Conservation (phyloP, 257 asterid species). For the Solanum stenotomum region DNA sequence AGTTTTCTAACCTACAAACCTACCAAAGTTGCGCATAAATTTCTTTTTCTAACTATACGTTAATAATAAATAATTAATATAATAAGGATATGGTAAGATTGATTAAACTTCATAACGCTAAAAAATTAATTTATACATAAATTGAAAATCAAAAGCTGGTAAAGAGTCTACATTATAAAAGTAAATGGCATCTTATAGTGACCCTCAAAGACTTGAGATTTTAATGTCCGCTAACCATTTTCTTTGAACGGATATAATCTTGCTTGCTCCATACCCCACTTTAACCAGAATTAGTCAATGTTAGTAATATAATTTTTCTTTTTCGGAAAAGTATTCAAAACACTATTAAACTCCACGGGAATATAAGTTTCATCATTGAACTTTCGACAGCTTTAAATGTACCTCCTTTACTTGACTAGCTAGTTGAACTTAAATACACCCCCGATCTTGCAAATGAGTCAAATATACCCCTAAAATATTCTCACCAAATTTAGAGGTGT, state of each 20-base stretch:
- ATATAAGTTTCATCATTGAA: no score
- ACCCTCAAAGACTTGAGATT: neutral
- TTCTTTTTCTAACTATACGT: neutral
- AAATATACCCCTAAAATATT: no score
- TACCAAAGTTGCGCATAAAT: neutral
- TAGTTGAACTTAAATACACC: no score
- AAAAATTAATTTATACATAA: neutral
- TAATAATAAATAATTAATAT: neutral
- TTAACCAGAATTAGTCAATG: neutral
- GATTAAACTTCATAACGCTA: no score
- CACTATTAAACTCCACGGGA: no score
- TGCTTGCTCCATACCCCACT: neutral
- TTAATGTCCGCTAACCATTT: neutral
- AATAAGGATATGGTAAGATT: neutral
- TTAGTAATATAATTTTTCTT: neutral
- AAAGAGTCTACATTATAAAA: neutral
- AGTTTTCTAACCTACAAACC: neutral
- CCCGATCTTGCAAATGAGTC: no score
- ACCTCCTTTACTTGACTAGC: no score
- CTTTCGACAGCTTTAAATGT: no score
- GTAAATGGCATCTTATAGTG: neutral
- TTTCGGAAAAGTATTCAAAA: no score
- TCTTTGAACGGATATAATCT: neutral
- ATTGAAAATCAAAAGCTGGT: neutral
- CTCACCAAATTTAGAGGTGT: no score